Percentiles rank a stretch among this genome's conserved stretches.
Conservation (phyloP, 352 stramenopile genomes). For the Salisapilia sapeloensis region DNA sequence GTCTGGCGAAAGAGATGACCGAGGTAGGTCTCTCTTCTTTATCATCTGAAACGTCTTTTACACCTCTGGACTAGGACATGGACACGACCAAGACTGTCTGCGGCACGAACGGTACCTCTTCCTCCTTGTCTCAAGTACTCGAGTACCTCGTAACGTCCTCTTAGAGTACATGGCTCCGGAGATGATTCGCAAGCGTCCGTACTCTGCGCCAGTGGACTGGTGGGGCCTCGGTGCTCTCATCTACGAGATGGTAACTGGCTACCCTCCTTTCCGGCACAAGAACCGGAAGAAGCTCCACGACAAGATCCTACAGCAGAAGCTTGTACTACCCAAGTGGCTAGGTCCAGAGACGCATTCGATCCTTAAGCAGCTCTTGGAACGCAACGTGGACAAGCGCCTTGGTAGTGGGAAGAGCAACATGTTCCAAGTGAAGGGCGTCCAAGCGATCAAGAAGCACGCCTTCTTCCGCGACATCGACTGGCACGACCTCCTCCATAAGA, state of each 20-base stretch:
- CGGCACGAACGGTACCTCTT: constrained; percentile 40
- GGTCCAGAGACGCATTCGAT: constrained; percentile 84
- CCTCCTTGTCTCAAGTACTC: too few species aligned
- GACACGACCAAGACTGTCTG: constrained; percentile 72
- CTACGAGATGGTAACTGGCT: constrained; percentile 78
- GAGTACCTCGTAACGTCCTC: neutral
- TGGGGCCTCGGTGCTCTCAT: constrained; percentile 72
- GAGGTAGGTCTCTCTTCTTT: constrained; percentile 12
- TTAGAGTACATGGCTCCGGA: constrained; percentile 78
- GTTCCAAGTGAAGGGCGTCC: constrained; percentile 95
- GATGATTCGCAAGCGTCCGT: constrained; percentile 72
- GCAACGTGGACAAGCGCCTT: constrained; percentile 89
- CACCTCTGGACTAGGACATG: constrained; percentile 15
- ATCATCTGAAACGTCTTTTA: constrained; percentile 2
- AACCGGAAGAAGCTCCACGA: constrained; percentile 78
- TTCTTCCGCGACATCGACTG: constrained; percentile 93
- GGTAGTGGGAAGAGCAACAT: constrained; percentile 91
- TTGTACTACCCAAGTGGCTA: constrained; percentile 63
- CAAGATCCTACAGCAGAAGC: constrained; percentile 78
- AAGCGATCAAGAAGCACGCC: constrained; percentile 89
- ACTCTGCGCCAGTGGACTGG: constrained; percentile 79
- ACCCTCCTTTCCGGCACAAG: constrained; percentile 66
- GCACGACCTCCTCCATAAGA: constrained; percentile 83
- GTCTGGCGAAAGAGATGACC: constrained; percentile 61
- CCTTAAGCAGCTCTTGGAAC: constrained; percentile 92